phyloP scores from a whole-genome alignment of 225 moss, liverwort and hornwort genomes.

The Lunularia cruciata region DNA sequence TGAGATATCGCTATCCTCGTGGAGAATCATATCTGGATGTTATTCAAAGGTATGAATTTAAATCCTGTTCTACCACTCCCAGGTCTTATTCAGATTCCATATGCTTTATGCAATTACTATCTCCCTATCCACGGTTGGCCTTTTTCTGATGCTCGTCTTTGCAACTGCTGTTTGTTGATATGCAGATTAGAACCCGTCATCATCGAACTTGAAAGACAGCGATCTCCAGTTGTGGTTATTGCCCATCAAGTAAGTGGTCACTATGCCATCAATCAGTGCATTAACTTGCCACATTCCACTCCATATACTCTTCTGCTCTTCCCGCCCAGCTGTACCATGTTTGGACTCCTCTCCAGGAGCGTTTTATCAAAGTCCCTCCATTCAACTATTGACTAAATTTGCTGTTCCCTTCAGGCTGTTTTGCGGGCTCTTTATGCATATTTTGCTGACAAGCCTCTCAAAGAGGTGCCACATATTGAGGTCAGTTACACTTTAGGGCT shows the following conservation, averaged over 20 bases:
- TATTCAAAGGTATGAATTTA: slow-evolving; percentile 68
- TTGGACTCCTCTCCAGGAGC: too few species aligned
- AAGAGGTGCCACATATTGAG: slow-evolving; percentile 92
- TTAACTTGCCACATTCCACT: too few species aligned
- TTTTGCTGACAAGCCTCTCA: slow-evolving; percentile 88
- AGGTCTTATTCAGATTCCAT: not conserved
- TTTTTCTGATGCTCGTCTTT: too few species aligned
- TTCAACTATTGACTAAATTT: not conserved
- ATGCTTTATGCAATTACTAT: not conserved
- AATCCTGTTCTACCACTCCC: not conserved
- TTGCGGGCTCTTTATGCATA: slow-evolving; percentile 93
- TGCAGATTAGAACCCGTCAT: slow-evolving; percentile 96
- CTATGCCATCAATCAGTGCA: too few species aligned
- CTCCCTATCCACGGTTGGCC: too few species aligned
- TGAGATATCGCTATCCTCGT: slow-evolving; percentile 95
- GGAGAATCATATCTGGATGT: slow-evolving; percentile 99
- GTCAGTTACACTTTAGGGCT: too few species aligned
- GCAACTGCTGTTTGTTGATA: not conserved
- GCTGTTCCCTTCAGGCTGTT: slow-evolving; percentile 56
- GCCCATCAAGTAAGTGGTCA: slow-evolving; percentile 81
- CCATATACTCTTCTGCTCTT: too few species aligned
- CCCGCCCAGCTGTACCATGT: too few species aligned
- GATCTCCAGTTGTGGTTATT: slow-evolving; percentile 94
- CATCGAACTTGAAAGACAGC: slow-evolving; percentile 97
- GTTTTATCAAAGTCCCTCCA: too few species aligned